Conservation (phyloP, 495 filamentous ascomycete species). For the Chaetomium tenue region DNA sequence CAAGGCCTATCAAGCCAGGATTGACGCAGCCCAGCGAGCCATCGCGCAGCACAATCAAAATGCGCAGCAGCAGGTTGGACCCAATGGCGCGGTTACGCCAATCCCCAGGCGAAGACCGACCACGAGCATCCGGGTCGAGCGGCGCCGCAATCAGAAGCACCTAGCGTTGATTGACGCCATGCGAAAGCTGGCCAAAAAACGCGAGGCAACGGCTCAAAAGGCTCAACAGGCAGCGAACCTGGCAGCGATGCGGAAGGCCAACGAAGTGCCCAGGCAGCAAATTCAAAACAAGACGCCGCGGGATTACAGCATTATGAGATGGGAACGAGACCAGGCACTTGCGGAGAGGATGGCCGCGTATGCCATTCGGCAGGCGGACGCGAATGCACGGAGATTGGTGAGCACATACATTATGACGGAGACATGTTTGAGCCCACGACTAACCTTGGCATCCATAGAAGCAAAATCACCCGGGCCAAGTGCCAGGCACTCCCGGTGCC, state of each 20-base stretch:
- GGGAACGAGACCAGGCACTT: constrained; percentile 76
- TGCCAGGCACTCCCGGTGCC: constrained; percentile 43
- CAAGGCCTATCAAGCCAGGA: constrained; percentile 73
- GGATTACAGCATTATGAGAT: constrained; percentile 83
- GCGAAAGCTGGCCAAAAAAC: constrained; percentile 91
- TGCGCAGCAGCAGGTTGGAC: constrained; percentile 53
- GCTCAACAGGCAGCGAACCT: constrained; percentile 73
- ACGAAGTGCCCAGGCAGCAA: constrained; percentile 62
- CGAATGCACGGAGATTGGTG: constrained; percentile 51
- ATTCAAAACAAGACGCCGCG: constrained; percentile 64
- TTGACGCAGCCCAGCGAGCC: constrained; percentile 72
- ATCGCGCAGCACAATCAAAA: constrained; percentile 60
- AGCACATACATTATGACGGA: constrained; percentile 19
- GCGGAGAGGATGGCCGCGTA: constrained; percentile 70
- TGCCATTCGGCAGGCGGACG: constrained; percentile 59
- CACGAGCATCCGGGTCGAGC: constrained; percentile 76
- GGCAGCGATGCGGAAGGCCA: constrained; percentile 68
- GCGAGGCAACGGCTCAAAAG: constrained; percentile 80
- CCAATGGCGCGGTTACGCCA: constrained; percentile 57
- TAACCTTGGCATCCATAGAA: constrained; percentile 38
- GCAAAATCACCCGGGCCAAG: constrained; percentile 41
- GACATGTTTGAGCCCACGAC: constrained; percentile 24
- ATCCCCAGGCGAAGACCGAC: constrained; percentile 60
- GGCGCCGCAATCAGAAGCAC: constrained; percentile 78
- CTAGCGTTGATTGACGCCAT: constrained; percentile 88